Percentiles rank a stretch among this genome's conserved stretches.
Evolutionary conservation across 2,329 filamentous ascomycete genomes (phyloP).

Genomic region (Nothomitra cinnamomea): DNA sequence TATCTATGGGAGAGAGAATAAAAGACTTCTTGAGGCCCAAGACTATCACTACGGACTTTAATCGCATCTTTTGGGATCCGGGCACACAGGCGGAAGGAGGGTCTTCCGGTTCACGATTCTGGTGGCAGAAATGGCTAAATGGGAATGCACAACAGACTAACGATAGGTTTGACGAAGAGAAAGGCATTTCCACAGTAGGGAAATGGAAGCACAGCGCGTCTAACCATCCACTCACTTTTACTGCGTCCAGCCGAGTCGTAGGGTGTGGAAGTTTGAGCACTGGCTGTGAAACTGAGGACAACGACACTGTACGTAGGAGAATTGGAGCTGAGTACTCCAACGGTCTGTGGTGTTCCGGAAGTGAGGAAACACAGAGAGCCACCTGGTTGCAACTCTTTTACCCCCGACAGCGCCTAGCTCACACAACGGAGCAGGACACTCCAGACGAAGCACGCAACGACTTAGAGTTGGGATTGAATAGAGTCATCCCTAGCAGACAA

Average conservation of each 20-base stretch:
- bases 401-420: not conserved
- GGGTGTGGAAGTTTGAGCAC: not conserved
- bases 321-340: not conserved
- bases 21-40: not conserved
- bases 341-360: not conserved
- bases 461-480: not conserved
- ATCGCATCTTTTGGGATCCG: conserved; percentile 1
- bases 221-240: no score
- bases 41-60: not conserved
- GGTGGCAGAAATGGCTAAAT: conserved; percentile 3
- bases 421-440: not conserved
- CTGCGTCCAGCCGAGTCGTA: no score
- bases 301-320: not conserved
- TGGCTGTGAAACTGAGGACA: not conserved
- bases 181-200: not conserved
- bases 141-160: not conserved
- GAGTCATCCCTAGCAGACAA: not conserved
- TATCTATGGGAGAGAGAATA: not conserved
- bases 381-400: not conserved
- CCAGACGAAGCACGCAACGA: not conserved
- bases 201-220: no score
- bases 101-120: not conserved
- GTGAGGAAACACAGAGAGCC: conserved; percentile 1
- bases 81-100: not conserved
- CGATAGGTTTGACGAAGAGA: not conserved